Percentiles rank a stretch among this genome's conserved stretches.
Evolutionary conservation across 495 filamentous ascomycete species (phyloP).

Genomic region (Tirmania nivea): DNA sequence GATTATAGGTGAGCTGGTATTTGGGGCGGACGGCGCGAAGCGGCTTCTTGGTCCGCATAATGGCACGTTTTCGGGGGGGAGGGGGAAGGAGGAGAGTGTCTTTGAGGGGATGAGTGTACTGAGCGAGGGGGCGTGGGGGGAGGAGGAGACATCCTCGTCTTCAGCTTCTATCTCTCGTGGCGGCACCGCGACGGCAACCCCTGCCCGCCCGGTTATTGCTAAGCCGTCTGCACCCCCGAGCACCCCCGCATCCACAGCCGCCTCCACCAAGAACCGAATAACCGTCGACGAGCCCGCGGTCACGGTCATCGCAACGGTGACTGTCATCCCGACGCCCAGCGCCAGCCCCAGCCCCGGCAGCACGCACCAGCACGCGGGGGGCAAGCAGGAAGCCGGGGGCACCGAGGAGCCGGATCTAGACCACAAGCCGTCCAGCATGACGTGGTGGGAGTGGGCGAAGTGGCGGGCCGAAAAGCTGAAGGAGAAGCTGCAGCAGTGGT

Average conservation of each 20-base stretch:
- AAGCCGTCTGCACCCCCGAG: neutral
- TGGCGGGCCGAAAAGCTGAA: slow-evolving; percentile 14
- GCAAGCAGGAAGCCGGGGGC: neutral
- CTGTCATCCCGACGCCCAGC: slow-evolving; percentile 1
- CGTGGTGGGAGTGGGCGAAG: slow-evolving; percentile 13
- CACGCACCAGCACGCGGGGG: neutral
- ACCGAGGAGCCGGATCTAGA: slow-evolving; percentile 1
- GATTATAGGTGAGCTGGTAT: slow-evolving; percentile 64
- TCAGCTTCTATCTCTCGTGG: slow-evolving; percentile 19
- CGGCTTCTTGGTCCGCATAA: slow-evolving; percentile 44
- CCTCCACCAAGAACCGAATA: slow-evolving; percentile 3
- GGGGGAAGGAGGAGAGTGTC: slow-evolving; percentile 52
- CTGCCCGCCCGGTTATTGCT: neutral
- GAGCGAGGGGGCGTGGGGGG: slow-evolving; percentile 32
- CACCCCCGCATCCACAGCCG: slow-evolving; percentile 1
- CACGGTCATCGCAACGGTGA: neutral
- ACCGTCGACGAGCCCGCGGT: slow-evolving; percentile 7
- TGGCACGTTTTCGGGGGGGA: slow-evolving; percentile 32
- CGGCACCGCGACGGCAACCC: neutral
- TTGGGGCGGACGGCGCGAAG: slow-evolving; percentile 25
- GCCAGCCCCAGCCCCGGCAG: slow-evolving; percentile 12
- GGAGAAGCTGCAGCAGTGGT: slow-evolving; percentile 16
- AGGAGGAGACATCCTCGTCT: slow-evolving; percentile 21
- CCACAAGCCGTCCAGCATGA: neutral
- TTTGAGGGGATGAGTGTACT: slow-evolving; percentile 9